phyloP scores from a whole-genome alignment of 768 basidiomycete species.

The Boletellus emodensis region DNA sequence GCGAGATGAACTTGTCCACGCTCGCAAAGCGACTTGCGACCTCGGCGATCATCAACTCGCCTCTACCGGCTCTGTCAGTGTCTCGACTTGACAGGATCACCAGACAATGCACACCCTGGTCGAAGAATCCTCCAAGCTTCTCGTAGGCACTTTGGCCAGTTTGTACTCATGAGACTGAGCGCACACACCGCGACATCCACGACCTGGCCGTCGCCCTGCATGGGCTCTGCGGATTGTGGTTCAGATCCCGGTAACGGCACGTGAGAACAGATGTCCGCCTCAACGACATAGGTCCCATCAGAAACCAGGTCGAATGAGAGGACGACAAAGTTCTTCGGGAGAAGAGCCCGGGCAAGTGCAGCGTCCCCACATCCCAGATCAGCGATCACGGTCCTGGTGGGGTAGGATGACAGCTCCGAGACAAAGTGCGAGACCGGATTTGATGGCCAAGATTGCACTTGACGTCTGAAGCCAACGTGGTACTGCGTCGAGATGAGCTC shows the following conservation, averaged over 20 bases:
- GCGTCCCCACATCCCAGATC: conserved; percentile 98
- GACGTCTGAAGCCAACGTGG: conserved; percentile 85
- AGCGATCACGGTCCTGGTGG: conserved; percentile 69
- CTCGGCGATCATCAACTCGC: conserved; percentile 83
- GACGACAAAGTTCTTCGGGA: conserved; percentile 63
- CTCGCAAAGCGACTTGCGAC: conserved; percentile 80
- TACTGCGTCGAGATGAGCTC: conserved; percentile 54
- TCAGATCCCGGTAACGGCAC: conserved; percentile 86
- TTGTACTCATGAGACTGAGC: conserved; percentile 93
- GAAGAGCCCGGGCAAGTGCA: conserved; percentile 69
- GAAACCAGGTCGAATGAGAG: conserved; percentile 81
- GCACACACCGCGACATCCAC: conserved; percentile 93
- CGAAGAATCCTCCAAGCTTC: conserved; percentile 89
- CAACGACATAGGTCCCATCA: conserved; percentile 70
- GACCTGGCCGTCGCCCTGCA: conserved; percentile 61
- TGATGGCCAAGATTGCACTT: conserved; percentile 90
- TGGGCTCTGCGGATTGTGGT: conserved; percentile 34
- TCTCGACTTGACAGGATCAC: conserved; percentile 1
- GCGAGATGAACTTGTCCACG: conserved; percentile 58
- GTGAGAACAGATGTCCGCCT: conserved; percentile 80
- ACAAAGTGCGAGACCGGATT: conserved; percentile 90
- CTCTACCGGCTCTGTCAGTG: conserved; percentile 40
- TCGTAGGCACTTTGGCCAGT: conserved; percentile 88
- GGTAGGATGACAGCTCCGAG: conserved; percentile 56
- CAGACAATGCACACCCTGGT: conserved; percentile 53